Evolutionary conservation across 257 asterid species (phyloP).

Genomic region (Datura wrightii): DNA sequence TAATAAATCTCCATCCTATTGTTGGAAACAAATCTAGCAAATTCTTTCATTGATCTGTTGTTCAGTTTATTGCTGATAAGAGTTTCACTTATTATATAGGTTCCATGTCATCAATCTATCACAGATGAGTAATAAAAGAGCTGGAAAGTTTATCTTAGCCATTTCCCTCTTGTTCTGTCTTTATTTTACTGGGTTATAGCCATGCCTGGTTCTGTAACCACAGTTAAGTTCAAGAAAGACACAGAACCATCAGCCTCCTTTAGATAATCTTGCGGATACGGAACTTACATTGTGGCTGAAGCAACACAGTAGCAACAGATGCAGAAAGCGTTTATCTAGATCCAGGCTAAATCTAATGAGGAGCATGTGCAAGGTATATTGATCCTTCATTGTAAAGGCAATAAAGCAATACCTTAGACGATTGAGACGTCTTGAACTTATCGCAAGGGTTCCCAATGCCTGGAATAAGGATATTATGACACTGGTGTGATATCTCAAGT

Average conservation of each 20-base stretch:
- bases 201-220: conserved; percentile 22
- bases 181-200: neutral
- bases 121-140: neutral
- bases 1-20: neutral
- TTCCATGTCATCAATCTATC: neutral
- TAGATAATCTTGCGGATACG: conserved; percentile 5
- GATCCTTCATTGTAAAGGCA: conserved; percentile 17
- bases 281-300: conserved; percentile 20
- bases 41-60: conserved; percentile 4
- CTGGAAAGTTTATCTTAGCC: neutral
- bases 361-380: neutral
- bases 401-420: conserved; percentile 80
- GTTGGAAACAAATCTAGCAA: conserved; percentile 4
- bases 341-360: conserved; percentile 14
- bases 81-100: conserved; percentile 12
- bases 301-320: conserved; percentile 2
- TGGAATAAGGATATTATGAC: conserved; percentile 94
- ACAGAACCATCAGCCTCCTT: conserved; percentile 19
- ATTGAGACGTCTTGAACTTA: conserved; percentile 92
- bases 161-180: neutral
- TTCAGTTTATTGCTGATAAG: conserved; percentile 24
- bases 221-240: conserved; percentile 5
- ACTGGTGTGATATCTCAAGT: conserved; percentile 98
- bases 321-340: neutral
- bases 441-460: conserved; percentile 94